These are phyloP conservation scores for Ceratobasidium sp. DNA, from an alignment of 1,284 basidiomycete genomes.

Conservation along the genomic window DNA sequence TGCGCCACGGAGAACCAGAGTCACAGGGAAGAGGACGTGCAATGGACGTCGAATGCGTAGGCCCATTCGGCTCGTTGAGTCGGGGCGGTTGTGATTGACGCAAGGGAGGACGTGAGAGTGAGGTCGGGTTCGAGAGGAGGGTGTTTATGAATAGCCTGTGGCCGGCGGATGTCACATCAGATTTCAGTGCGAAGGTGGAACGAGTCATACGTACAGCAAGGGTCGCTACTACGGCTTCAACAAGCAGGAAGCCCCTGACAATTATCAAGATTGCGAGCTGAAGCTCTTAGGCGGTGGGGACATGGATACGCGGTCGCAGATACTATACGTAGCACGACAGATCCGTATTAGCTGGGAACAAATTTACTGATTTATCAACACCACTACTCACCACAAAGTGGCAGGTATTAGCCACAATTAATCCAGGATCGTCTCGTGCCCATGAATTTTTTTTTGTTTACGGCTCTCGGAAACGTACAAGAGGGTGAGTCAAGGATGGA, in stretches of 20 bases:
- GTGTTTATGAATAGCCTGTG: constrained; percentile 76
- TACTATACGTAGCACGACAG: constrained; percentile 58
- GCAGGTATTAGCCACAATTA: constrained; percentile 84
- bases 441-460: constrained; percentile 57
- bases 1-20: constrained; percentile 85
- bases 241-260: constrained; percentile 83
- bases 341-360: constrained; percentile 51
- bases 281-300: constrained; percentile 67
- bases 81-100: constrained; percentile 64
- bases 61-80: constrained; percentile 58
- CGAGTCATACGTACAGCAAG: constrained; percentile 52
- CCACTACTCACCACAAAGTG: constrained; percentile 69
- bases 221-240: constrained; percentile 76
- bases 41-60: constrained; percentile 93
- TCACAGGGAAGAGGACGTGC: constrained; percentile 92
- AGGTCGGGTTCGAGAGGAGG: constrained; percentile 68
- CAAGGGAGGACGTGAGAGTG: constrained; percentile 57
- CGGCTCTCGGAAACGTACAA: too few relatives aligned
- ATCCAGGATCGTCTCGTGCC: constrained; percentile 95
- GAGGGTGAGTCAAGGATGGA: constrained; percentile 65
- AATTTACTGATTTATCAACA: not conserved
- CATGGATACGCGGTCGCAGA: constrained; percentile 84
- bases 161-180: not conserved
- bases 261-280: constrained; percentile 82
- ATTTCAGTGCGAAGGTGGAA: not conserved